A percentile compares a stretch with the other conserved stretches of the same genome.
Conservation (phyloP, 2,329 filamentous ascomycete species). For the Trichoderma gracile region DNA sequence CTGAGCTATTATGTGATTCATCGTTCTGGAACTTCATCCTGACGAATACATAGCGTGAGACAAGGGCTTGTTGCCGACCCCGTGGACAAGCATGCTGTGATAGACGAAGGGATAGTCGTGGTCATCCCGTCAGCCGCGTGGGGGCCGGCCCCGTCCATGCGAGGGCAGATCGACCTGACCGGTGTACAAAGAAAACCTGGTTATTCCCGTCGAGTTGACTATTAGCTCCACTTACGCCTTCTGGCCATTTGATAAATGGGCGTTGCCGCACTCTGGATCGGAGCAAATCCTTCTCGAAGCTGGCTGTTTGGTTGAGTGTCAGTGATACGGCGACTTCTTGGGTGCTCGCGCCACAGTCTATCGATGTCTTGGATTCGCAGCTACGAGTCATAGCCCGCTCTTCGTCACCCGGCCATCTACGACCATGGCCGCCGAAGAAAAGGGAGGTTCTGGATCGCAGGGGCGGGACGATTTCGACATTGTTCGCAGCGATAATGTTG, state of each 20-base stretch:
- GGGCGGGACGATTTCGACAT: constrained; percentile 5
- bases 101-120: background rate
- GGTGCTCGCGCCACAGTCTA: background rate
- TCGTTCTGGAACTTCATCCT: too few species aligned
- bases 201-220: constrained; percentile 18
- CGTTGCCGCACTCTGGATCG: background rate
- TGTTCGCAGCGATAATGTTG: background rate
- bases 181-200: constrained; percentile 9
- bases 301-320: background rate
- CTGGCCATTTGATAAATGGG: constrained; percentile 5
- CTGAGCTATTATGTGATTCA: background rate
- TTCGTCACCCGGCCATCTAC: background rate
- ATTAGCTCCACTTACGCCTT: constrained; percentile 20
- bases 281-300: background rate
- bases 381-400: background rate
- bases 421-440: constrained; percentile 9
- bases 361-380: background rate
- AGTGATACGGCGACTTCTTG: background rate
- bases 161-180: constrained; percentile 3
- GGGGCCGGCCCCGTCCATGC: constrained; percentile 4
- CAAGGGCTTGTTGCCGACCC: background rate
- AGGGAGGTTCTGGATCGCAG: background rate
- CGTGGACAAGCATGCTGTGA: background rate
- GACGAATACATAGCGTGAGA: background rate
- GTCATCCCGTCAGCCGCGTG: constrained; percentile 13